Base-by-base conservation (phyloP, 2,329 filamentous ascomycete species). In the Bimuria novae-zelandiae region DNA sequence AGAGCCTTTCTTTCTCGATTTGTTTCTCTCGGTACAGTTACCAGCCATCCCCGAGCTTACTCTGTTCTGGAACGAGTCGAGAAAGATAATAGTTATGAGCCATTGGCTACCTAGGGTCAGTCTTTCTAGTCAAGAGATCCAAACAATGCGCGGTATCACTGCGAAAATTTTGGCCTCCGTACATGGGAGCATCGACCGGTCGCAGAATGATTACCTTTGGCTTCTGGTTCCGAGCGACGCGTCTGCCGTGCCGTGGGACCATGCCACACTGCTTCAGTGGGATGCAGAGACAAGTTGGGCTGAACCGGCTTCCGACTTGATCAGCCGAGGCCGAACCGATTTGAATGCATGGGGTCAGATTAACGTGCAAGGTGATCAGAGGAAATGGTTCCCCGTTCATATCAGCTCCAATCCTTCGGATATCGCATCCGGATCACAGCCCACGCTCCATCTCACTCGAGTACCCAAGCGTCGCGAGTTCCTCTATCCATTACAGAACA, bases 401-500 rank as follows among this genome's bases (percentile, higher is more conserved):
- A 49, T 51, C 10, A 46, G 40, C 45, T 25, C n/a, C 14, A 52
- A 62, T 29, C 11, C 48, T 4, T 14, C 41, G 10, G 27, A 33
- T 12, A 23, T 25, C 19, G 8, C 32, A 17, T 41, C 29, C 8
- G 25, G 12, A 19, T 22, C 39, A 29, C 33, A 7, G 10, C 17
- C 35, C 8, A 48, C 33, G 6, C 49, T 73, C 12, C 54, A 65
- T 39, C 60, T 56, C 7, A 54, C 59, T 7, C 53, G 62, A 36
- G 83, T 83, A 68, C 80, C 84, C 0, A 81, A 78, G 50, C 78
- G 84, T 37, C 75, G 76, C 3, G 85, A 89, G 61, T 85, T 87
- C 43, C 76, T 89, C 4, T 84, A 86, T 55, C 69, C 47, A 1
- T 32, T 71, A 2, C 16, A 32, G 5, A 52, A 41, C 4, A 49